phyloP scores from a whole-genome alignment of 495 filamentous ascomycete species.

The Venustampulla echinocandica region DNA sequence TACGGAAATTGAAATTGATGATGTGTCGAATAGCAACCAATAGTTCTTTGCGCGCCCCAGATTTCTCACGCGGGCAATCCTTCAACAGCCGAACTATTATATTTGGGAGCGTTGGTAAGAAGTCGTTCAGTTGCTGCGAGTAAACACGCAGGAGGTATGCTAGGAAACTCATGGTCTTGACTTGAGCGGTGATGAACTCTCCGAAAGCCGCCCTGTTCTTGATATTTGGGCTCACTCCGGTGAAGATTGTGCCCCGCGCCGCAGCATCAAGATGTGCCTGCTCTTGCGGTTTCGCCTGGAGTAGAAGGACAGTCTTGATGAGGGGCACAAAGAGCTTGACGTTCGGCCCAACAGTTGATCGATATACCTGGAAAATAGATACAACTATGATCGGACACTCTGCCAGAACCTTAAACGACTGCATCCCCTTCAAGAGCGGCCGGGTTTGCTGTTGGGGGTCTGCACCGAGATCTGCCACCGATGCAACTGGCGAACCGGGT shows the following conservation, averaged over 20 bases:
- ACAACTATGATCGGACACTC: constrained; percentile 99
- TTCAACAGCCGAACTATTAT: constrained; percentile 88
- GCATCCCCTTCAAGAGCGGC: constrained; percentile 81
- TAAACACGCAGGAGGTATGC: constrained; percentile 89
- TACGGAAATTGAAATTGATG: constrained; percentile 97
- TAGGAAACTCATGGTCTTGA: constrained; percentile 99
- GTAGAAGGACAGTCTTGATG: constrained; percentile 80
- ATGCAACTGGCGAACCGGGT: constrained; percentile 79
- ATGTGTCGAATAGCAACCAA: constrained; percentile 95
- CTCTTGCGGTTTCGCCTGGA: constrained; percentile 90
- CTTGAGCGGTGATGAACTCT: constrained; percentile 94
- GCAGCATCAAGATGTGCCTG: constrained; percentile 80
- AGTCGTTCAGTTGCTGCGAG: constrained; percentile 79
- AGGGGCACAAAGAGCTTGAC: constrained; percentile 89
- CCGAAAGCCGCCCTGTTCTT: constrained; percentile 92
- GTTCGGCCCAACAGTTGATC: constrained; percentile 66
- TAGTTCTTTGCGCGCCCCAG: constrained; percentile 85
- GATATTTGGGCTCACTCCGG: constrained; percentile 87
- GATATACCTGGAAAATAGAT: constrained; percentile 91
- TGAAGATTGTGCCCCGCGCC: constrained; percentile 69
- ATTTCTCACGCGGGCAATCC: constrained; percentile 91
- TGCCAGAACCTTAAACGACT: constrained; percentile 96
- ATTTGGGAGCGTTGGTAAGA: constrained; percentile 75
- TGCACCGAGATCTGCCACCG: constrained; percentile 62
- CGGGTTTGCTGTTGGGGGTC: constrained; percentile 72